Conservation (phyloP, 306 rosid genomes). For the Citrullus mucosospermus region DNA sequence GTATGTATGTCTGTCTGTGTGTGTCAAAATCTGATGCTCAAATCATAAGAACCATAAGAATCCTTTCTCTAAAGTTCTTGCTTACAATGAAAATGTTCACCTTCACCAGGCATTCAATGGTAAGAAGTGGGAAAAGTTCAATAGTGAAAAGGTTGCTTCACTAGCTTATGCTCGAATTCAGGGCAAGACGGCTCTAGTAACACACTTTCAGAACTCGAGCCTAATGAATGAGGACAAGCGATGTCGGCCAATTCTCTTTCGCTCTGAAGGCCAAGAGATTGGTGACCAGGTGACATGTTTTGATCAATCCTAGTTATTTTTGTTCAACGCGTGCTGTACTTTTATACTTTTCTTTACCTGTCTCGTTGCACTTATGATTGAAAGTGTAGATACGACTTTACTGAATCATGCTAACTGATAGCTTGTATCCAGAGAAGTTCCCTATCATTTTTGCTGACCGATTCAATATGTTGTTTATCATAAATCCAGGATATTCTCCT, state of each 20-base stretch:
- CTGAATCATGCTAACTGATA: background rate
- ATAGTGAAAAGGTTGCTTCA: constrained; percentile 87
- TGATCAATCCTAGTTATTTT: background rate
- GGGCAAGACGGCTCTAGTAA: constrained; percentile 85
- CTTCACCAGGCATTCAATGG: constrained; percentile 69
- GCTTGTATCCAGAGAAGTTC: background rate
- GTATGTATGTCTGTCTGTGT: background rate
- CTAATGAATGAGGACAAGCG: constrained; percentile 91
- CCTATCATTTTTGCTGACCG: constrained; percentile 9
- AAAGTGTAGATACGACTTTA: background rate
- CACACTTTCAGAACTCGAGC: constrained; percentile 90
- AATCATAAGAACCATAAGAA: background rate
- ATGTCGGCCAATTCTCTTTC: constrained; percentile 86
- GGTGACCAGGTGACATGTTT: constrained; percentile 46
- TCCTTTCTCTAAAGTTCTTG: background rate
- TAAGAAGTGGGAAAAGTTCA: constrained; percentile 90
- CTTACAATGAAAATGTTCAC: background rate
- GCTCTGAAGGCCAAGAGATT: constrained; percentile 74
- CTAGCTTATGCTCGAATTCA: constrained; percentile 90
- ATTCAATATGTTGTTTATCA: constrained; percentile 6
- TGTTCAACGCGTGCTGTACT: background rate
- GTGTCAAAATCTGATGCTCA: background rate
- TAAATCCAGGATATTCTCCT: constrained; percentile 52
- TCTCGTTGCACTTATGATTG: background rate
- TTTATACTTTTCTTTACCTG: background rate